Conservation (phyloP, 2,329 filamentous ascomycete genomes). For the Colletotrichum tabaci region DNA sequence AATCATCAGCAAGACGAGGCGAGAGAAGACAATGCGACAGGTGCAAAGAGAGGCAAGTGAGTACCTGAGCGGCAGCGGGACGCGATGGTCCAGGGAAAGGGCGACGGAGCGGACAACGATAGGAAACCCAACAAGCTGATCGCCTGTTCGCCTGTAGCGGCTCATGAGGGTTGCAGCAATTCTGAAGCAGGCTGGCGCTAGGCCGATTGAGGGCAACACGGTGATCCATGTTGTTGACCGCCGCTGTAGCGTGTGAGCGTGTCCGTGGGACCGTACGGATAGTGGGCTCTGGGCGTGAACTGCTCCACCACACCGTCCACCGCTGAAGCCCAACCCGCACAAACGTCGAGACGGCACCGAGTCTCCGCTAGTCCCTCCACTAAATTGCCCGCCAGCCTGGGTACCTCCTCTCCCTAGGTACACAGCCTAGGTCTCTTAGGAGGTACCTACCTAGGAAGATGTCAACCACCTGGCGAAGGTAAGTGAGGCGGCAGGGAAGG, state of each 20-base stretch:
- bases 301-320: constrained; percentile 2
- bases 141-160: constrained; percentile 30
- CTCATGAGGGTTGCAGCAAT: constrained; percentile 29
- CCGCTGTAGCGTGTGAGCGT: background rate
- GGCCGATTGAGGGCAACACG: constrained; percentile 24
- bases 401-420: too few species aligned
- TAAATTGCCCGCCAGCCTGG: constrained; percentile 28
- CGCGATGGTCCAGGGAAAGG: background rate
- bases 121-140: background rate
- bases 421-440: too few species aligned
- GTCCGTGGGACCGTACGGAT: background rate
- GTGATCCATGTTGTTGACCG: constrained; percentile 35
- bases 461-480: constrained; percentile 30
- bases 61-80: background rate
- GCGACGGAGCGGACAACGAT: background rate
- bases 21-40: background rate
- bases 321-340: constrained; percentile 8
- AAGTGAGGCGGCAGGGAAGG: constrained; percentile 20
- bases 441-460: too few species aligned
- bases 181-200: constrained; percentile 22
- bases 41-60: background rate
- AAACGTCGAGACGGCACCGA: background rate
- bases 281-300: constrained; percentile 9
- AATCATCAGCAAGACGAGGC: constrained; percentile 13
- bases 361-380: constrained; percentile 27